Percentiles rank a stretch among this genome's conserved stretches.
Evolutionary conservation across 371 early-diverging fungal species (phyloP).

Genomic region (Actinomucor elegans): DNA sequence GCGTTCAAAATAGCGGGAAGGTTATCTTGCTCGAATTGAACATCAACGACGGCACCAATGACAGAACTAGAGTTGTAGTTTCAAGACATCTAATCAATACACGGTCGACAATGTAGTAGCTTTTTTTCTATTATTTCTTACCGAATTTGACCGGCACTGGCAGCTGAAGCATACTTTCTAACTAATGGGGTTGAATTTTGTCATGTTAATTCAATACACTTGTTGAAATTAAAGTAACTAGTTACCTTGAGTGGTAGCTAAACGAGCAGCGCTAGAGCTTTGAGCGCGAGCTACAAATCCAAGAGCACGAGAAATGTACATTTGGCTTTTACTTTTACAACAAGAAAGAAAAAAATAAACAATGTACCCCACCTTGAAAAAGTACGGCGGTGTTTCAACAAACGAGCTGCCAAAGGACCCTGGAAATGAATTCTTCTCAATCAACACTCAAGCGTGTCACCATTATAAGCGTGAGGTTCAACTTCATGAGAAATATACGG

Average conservation of each 20-base stretch:
- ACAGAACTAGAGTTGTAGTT: conserved; percentile 46
- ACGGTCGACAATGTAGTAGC: too few species aligned
- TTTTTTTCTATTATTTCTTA: conserved; percentile 19
- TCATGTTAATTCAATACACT: too few species aligned
- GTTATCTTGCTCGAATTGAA: conserved; percentile 91
- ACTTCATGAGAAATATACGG: too few species aligned
- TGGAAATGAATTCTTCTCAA: too few species aligned
- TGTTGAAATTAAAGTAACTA: neutral
- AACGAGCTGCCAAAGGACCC: too few species aligned
- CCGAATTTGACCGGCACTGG: conserved; percentile 49
- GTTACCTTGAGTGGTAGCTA: conserved; percentile 24
- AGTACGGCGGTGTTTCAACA: neutral
- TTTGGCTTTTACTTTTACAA: conserved; percentile 3
- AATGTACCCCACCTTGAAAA: neutral
- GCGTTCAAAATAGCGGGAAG: conserved; percentile 97
- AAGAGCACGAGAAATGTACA: conserved; percentile 33
- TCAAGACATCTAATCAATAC: too few species aligned
- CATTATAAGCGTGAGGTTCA: too few species aligned
- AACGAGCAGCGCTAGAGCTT: conserved; percentile 10
- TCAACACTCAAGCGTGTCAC: too few species aligned
- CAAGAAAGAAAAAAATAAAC: conserved; percentile 2
- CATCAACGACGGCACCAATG: conserved; percentile 98
- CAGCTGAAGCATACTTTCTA: conserved; percentile 38
- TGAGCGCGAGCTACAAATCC: conserved; percentile 23
- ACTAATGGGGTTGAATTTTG: too few species aligned